Conservation (phyloP, 176 grass and related monocot species). For the Juncus inflexus region DNA sequence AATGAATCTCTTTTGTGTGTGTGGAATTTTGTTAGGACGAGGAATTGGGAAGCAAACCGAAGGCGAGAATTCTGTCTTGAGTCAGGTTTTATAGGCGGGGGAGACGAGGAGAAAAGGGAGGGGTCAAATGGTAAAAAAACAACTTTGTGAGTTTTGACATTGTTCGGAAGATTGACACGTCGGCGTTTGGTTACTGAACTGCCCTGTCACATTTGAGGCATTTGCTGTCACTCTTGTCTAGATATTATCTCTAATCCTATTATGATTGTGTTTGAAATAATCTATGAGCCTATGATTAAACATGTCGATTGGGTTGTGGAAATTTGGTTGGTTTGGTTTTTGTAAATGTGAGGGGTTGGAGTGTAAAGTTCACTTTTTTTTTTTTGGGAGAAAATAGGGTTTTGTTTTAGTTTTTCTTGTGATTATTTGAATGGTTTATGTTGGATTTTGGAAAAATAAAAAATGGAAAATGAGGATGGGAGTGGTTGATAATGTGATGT, state of each 20-base stretch:
- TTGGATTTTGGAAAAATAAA: too few relatives aligned
- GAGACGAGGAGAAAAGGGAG: background rate
- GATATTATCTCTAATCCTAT: background rate
- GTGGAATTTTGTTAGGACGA: conserved; percentile 12
- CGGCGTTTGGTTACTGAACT: conserved; percentile 20
- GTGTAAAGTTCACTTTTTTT: too few relatives aligned
- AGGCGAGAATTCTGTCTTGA: conserved; percentile 21
- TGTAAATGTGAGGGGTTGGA: too few relatives aligned
- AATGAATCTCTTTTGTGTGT: background rate
- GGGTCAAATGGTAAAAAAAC: conserved; percentile 15
- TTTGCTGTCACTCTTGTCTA: background rate
- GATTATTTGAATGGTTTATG: too few relatives aligned
- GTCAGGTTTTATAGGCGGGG: conserved; percentile 30
- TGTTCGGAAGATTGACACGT: background rate
- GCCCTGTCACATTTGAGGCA: background rate
- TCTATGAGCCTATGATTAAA: too few relatives aligned
- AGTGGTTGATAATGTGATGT: too few relatives aligned
- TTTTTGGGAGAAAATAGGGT: too few relatives aligned
- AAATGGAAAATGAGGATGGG: too few relatives aligned
- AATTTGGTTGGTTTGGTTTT: too few relatives aligned
- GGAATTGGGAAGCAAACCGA: background rate
- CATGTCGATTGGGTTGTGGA: too few relatives aligned
- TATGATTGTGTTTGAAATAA: too few relatives aligned
- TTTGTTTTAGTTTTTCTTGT: too few relatives aligned
- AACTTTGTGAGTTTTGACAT: background rate